Percentiles rank a stretch among this genome's conserved stretches.
These are phyloP conservation scores for Suillus paluster DNA, from an alignment of 768 basidiomycete species.

Conservation along the genomic window DNA sequence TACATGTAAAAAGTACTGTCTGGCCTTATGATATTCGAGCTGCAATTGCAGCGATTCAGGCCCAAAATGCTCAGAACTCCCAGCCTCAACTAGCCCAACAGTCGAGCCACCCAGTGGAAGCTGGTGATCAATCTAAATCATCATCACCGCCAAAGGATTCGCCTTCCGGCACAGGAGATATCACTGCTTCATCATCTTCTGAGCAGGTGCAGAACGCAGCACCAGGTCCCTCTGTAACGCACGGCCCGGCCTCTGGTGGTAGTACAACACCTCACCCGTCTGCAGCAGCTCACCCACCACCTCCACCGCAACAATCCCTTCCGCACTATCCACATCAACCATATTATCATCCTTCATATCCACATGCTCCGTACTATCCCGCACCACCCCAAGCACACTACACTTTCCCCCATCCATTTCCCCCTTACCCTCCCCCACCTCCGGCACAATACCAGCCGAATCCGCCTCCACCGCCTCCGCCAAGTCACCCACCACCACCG, in stretches of 20 bases:
- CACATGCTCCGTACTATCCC: slow-evolving; percentile 70
- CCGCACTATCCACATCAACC: slow-evolving; percentile 56
- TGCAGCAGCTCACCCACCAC: slow-evolving; percentile 23
- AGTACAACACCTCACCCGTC: slow-evolving; percentile 30
- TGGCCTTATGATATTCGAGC: slow-evolving; percentile 75
- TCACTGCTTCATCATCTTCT: slow-evolving; percentile 18
- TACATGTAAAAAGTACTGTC: slow-evolving; percentile 64
- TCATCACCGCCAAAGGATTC: slow-evolving; percentile 30
- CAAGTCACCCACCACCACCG: slow-evolving; percentile 32
- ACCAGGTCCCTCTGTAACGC: slow-evolving; percentile 20
- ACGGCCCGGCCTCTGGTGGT: slow-evolving; percentile 18
- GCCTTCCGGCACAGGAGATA: slow-evolving; percentile 17
- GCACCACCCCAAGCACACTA: slow-evolving; percentile 42
- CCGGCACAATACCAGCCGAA: slow-evolving; percentile 34
- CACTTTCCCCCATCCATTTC: slow-evolving; percentile 45
- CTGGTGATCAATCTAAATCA: slow-evolving; percentile 1
- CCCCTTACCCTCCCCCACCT: slow-evolving; percentile 37
- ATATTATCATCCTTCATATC: slow-evolving; percentile 63
- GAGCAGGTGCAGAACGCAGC: slow-evolving; percentile 18
- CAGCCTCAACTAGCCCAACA: slow-evolving; percentile 22
- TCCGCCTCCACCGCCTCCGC: slow-evolving; percentile 34
- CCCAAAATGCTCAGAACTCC: slow-evolving; percentile 26
- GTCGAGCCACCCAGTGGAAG: slow-evolving; percentile 13
- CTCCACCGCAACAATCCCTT: slow-evolving; percentile 22
- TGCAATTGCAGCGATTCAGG: slow-evolving; percentile 59